Conservation (phyloP, 2,329 filamentous ascomycete species). For the Exophiala oligosperma region DNA sequence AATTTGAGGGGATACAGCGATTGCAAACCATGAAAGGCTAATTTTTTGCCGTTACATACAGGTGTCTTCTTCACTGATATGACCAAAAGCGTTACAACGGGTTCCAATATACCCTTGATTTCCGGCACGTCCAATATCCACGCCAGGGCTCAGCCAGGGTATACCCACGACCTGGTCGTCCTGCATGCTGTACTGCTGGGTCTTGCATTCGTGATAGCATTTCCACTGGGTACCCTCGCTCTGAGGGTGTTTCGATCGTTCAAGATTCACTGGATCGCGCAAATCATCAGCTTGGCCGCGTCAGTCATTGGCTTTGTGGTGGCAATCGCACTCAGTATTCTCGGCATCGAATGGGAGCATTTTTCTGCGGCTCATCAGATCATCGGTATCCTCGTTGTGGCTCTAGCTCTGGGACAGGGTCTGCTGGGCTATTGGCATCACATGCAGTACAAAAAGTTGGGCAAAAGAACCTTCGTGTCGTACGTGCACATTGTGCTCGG, state of each 20-base stretch:
- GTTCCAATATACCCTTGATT: constrained; percentile 30
- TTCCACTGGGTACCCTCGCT: constrained; percentile 35
- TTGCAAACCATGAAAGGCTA: too few species aligned
- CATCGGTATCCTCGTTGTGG: constrained; percentile 41
- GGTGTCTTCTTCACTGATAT: constrained; percentile 20
- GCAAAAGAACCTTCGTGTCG: constrained; percentile 7
- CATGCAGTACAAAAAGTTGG: constrained; percentile 31
- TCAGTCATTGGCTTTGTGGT: constrained; percentile 39
- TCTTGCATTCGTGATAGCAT: constrained; percentile 35
- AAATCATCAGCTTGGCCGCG: constrained; percentile 38
- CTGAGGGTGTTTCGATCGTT: constrained; percentile 36
- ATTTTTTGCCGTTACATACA: neutral
- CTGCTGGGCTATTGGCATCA: constrained; percentile 39
- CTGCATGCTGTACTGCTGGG: constrained; percentile 35
- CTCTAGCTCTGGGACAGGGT: constrained; percentile 34
- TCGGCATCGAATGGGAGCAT: constrained; percentile 37
- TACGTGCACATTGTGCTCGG: constrained; percentile 29
- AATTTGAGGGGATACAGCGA: too few species aligned
- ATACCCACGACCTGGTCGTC: constrained; percentile 6
- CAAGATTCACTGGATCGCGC: constrained; percentile 41
- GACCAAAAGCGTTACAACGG: constrained; percentile 15
- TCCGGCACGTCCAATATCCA: constrained; percentile 34
- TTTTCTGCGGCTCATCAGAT: constrained; percentile 48
- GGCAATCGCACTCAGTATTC: constrained; percentile 40
- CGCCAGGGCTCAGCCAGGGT: constrained; percentile 4